Conservation (phyloP, 108 stramenopile species). For the Skeletonema marinoi region DNA sequence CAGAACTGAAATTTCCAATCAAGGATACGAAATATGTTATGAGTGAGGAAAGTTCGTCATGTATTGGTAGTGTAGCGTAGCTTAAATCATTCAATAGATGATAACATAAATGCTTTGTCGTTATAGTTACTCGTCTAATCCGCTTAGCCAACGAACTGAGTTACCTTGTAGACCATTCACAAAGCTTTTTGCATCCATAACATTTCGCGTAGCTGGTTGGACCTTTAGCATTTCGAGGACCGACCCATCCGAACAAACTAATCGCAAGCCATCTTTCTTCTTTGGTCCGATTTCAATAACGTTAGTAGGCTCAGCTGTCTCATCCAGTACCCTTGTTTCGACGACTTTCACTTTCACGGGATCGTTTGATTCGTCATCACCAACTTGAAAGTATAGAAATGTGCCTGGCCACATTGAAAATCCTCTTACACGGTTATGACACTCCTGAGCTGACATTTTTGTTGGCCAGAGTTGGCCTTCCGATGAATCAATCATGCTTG, state of each 20-base stretch:
- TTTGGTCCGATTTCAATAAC: conserved; percentile 66
- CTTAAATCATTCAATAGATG: not conserved
- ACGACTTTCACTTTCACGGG: conserved; percentile 73
- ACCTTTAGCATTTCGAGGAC: conserved; percentile 86
- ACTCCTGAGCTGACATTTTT: conserved; percentile 68
- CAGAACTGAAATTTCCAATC: conserved; percentile 29
- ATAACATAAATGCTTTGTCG: not conserved
- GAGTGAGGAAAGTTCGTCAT: not conserved
- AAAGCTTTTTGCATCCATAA: conserved; percentile 93
- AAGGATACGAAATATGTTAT: conserved; percentile 40
- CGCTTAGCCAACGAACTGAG: conserved; percentile 52
- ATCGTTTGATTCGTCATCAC: conserved; percentile 52
- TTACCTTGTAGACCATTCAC: conserved; percentile 92
- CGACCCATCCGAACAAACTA: conserved; percentile 90
- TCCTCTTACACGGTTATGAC: conserved; percentile 91
- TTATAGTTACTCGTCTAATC: not conserved
- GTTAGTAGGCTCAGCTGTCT: conserved; percentile 50
- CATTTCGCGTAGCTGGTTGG: conserved; percentile 90
- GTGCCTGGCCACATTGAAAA: conserved; percentile 97
- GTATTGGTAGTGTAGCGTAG: not conserved
- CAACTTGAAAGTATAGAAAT: conserved; percentile 76
- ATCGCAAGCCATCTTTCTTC: conserved; percentile 81
- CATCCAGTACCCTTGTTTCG: conserved; percentile 67
- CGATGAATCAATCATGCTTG: conserved; percentile 80
- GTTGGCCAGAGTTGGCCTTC: conserved; percentile 74